Base-by-base conservation (phyloP, 225 moss, liverwort and hornwort genomes). In the Polytrichum formosum region DNA sequence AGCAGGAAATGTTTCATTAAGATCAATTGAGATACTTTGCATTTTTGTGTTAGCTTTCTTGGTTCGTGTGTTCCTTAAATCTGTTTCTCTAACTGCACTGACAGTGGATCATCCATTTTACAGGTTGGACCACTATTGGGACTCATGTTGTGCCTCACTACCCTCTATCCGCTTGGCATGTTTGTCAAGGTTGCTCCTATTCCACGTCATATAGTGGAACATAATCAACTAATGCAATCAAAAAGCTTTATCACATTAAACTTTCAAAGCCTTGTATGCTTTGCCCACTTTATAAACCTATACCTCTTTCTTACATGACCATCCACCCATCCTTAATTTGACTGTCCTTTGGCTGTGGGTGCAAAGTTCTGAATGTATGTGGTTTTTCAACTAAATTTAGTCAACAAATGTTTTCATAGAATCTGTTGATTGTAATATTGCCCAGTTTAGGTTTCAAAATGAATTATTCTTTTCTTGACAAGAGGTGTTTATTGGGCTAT, bases 61-160 rank as follows among this genome's bases (percentile, higher is more conserved):
- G 46, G 46, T 46, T 16, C 2, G 10, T 46, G 13, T 46, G 46
- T 46, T 46, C 46, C 46, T 46, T 46, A 13, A 6, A 19, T 20
- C 18, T 70, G 28, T 54, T 56, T 46, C 46, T 13, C 46, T 13
- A 46, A 46, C 16, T 1, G 46, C 53, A 21, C 18, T 82, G 63
- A 76, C 67, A 58, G 33, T 28, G 65, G 31, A 26, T 31, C 53
- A 46, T 46, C 46, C 6, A 0, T 23, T 71, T 82, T 56, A 22
- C 88, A 96, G 95, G 95, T 87, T 65, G 96, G 93, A 77, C 91
- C 93, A 25, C 61, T 93, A 84, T 82, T 96, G 90, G 96, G 91
- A 63, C 84, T 96, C 18, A 79, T 96, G 75, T 74, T 96, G 85
- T 96, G 96, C 75, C 80, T 96, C 68, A 88, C 91, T 67, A 88